A percentile compares a stretch with the other conserved stretches of the same genome.
These are phyloP conservation scores for Sclerospora graminicola DNA, from an alignment of 352 stramenopile genomes.

Conservation along the genomic window DNA sequence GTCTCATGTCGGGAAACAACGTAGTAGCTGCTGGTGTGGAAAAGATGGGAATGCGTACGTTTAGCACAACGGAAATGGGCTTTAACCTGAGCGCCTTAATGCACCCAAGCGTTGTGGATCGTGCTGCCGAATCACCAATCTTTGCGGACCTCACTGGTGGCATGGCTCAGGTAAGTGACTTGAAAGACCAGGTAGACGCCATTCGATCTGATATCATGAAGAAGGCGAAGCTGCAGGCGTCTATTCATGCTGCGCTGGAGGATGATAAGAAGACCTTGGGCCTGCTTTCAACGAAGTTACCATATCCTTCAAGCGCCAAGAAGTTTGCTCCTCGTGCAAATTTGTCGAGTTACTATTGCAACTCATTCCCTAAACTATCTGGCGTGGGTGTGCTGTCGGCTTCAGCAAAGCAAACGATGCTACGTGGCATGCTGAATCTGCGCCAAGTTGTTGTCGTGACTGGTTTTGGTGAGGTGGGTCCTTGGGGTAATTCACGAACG, in stretches of 20 bases:
- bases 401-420: constrained; percentile 27
- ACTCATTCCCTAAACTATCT: constrained; percentile 52
- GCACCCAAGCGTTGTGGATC: constrained; percentile 68
- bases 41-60: constrained; percentile 73
- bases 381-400: constrained; percentile 23
- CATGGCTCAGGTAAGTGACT: constrained; percentile 63
- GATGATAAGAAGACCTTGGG: constrained; percentile 28
- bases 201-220: constrained; percentile 47
- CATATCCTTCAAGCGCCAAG: constrained; percentile 6
- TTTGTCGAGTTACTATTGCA: constrained; percentile 67
- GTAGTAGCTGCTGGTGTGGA: constrained; percentile 74
- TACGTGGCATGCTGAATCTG: constrained; percentile 74
- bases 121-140: constrained; percentile 55
- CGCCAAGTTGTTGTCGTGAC: constrained; percentile 77
- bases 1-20: constrained; percentile 86
- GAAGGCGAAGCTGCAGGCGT: constrained; percentile 45
- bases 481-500: constrained; percentile 77
- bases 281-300: constrained; percentile 13
- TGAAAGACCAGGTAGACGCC: constrained; percentile 52
- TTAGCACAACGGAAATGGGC: constrained; percentile 82
- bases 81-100: constrained; percentile 82
- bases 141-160: constrained; percentile 76
- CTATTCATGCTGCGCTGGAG: constrained; percentile 27
- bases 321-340: constrained; percentile 44
- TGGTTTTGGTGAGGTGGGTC: constrained; percentile 81